Conservation (phyloP, 225 moss, liverwort and hornwort species). For the Sphagnum contortum region DNA sequence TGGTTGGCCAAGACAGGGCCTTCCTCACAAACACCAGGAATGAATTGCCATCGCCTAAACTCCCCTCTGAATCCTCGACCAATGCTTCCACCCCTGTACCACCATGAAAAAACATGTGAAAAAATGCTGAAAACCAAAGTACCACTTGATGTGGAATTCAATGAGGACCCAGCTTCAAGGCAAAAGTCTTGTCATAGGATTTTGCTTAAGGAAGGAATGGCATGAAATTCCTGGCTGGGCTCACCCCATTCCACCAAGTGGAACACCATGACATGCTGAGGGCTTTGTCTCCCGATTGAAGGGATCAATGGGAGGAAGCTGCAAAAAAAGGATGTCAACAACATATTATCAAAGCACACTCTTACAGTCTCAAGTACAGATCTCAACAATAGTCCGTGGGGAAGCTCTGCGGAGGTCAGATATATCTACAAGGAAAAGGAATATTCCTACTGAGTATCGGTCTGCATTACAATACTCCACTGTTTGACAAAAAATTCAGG, state of each 20-base stretch:
- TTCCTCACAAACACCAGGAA: constrained; percentile 85
- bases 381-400: neutral
- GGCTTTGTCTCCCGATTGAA: constrained; percentile 66
- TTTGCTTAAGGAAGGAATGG: too few relatives aligned
- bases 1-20: constrained; percentile 88
- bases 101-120: too few relatives aligned
- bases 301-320: constrained; percentile 98
- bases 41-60: constrained; percentile 92
- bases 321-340: constrained; percentile 8
- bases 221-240: constrained; percentile 3
- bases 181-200: too few relatives aligned
- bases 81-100: constrained; percentile 90
- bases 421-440: too few relatives aligned
- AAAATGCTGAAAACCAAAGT: too few relatives aligned
- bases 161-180: too few relatives aligned
- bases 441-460: too few relatives aligned
- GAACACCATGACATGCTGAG: constrained; percentile 96
- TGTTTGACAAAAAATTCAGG: too few relatives aligned
- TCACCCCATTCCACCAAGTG: constrained; percentile 98
- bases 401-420: too few relatives aligned
- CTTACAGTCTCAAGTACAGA: too few relatives aligned
- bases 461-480: too few relatives aligned
- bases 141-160: too few relatives aligned
- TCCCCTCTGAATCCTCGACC: constrained; percentile 97
- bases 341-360: neutral